phyloP scores from a whole-genome alignment of 164 flowering plant species.

The Magnolia changhungtana region DNA sequence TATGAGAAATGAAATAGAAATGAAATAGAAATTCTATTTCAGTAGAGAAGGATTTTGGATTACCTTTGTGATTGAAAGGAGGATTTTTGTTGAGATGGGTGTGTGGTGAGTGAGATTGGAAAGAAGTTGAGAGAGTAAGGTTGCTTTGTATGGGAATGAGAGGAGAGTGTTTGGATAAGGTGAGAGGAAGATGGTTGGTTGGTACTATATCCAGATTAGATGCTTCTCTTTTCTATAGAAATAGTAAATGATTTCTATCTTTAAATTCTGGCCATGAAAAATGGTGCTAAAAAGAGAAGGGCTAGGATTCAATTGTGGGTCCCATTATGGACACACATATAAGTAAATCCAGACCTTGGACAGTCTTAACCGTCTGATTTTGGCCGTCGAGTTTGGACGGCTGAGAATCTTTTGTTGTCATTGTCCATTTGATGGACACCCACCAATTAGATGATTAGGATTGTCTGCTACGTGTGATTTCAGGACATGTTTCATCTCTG shows the following conservation, averaged over 20 bases:
- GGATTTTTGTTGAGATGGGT: not conserved
- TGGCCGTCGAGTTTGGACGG: not conserved
- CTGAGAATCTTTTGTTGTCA: not conserved
- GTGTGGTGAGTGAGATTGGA: constrained; percentile 6
- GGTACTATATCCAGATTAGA: constrained; percentile 13
- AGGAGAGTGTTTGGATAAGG: constrained; percentile 33
- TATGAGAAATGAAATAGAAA: too few species aligned
- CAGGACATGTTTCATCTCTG: too few species aligned
- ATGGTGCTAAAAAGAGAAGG: not conserved
- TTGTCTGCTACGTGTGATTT: not conserved
- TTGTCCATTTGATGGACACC: not conserved
- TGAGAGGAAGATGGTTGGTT: constrained; percentile 32
- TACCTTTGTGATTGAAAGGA: too few species aligned
- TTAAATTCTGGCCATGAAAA: not conserved
- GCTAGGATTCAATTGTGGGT: not conserved
- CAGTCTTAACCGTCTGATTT: not conserved
- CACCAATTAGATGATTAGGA: not conserved
- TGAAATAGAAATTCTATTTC: too few species aligned
- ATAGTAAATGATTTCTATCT: not conserved
- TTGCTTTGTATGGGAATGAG: constrained; percentile 17
- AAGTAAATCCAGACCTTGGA: not conserved
- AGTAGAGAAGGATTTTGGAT: too few species aligned
- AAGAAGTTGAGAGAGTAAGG: constrained; percentile 9
- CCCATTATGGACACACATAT: not conserved
- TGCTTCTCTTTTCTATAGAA: constrained; percentile 1